Percentiles rank a stretch among this genome's conserved stretches.
Conservation (phyloP, 345 rosid species). For the Brassica cretica region DNA sequence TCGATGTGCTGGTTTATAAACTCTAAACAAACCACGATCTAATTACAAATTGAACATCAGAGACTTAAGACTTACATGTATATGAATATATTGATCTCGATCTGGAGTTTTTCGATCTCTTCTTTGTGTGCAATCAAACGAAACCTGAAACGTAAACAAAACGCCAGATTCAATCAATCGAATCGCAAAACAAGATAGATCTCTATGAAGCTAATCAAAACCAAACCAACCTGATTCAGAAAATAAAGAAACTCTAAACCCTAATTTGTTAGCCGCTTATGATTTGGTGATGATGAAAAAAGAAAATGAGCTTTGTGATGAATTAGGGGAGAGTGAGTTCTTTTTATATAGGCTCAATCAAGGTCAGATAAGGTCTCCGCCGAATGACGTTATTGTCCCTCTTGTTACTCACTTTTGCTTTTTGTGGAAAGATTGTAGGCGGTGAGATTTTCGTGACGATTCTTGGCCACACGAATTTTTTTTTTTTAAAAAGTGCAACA, state of each 20-base stretch:
- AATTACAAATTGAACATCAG: not conserved
- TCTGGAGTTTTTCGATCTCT: not conserved
- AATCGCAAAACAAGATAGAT: not conserved
- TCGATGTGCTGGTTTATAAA: not conserved
- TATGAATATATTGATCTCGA: slow-evolving; percentile 11
- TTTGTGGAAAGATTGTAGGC: slow-evolving; percentile 1
- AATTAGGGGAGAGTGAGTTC: not conserved
- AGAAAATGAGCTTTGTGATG: slow-evolving; percentile 17
- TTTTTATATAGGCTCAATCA: slow-evolving; percentile 25
- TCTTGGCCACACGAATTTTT: slow-evolving; percentile 27
- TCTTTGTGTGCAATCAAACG: not conserved
- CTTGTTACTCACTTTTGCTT: not conserved
- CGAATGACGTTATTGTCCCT: not conserved
- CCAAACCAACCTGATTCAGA: slow-evolving; percentile 32
- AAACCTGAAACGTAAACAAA: slow-evolving; percentile 34
- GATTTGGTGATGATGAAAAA: slow-evolving; percentile 22
- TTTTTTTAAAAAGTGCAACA: slow-evolving; percentile 6
- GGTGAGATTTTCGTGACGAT: slow-evolving; percentile 31
- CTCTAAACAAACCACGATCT: not conserved
- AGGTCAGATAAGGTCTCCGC: slow-evolving; percentile 16
- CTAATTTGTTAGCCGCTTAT: not conserved
- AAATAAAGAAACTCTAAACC: not conserved
- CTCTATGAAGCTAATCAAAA: not conserved
- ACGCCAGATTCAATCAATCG: slow-evolving; percentile 5
- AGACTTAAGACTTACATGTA: slow-evolving; percentile 36